Evolutionary conservation across 768 basidiomycete species (phyloP).

Genomic region (Boletus sp.): DNA sequence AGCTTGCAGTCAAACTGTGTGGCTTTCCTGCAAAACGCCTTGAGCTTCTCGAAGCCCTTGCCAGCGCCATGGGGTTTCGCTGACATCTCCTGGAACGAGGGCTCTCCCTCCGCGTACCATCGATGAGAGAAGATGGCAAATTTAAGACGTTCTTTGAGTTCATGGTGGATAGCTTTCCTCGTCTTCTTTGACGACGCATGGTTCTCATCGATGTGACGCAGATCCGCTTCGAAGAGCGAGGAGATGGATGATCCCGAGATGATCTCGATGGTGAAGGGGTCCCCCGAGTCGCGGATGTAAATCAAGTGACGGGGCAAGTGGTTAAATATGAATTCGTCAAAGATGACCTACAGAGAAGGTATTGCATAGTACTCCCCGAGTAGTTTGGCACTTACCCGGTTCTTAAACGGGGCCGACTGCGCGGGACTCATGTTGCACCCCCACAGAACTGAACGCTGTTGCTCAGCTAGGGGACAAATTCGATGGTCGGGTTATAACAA

Average conservation of each 20-base stretch:
- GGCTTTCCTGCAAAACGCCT: slow-evolving; percentile 11
- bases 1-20: slow-evolving; percentile 7
- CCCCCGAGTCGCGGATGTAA: not conserved
- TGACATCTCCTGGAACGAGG: not conserved
- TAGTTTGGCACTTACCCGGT: not conserved
- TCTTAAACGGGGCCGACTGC: not conserved
- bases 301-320: not conserved
- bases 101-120: slow-evolving; percentile 12
- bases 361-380: not conserved
- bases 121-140: slow-evolving; percentile 18
- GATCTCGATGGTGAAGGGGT: not conserved
- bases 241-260: not conserved
- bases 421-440: not conserved
- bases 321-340: not conserved
- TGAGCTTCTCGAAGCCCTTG: slow-evolving; percentile 11
- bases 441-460: not conserved
- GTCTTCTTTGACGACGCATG: not conserved
- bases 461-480: not conserved
- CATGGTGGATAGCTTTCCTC: not conserved
- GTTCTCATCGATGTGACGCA: not conserved
- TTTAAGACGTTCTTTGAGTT: slow-evolving; percentile 1
- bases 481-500: not conserved
- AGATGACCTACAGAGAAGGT: not conserved
- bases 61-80: not conserved
- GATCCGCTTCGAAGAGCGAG: not conserved